Percentiles rank a stretch among this genome's conserved stretches.
Evolutionary conservation across 352 stramenopile species (phyloP).

Genomic region (Saprolegnia diclina): DNA sequence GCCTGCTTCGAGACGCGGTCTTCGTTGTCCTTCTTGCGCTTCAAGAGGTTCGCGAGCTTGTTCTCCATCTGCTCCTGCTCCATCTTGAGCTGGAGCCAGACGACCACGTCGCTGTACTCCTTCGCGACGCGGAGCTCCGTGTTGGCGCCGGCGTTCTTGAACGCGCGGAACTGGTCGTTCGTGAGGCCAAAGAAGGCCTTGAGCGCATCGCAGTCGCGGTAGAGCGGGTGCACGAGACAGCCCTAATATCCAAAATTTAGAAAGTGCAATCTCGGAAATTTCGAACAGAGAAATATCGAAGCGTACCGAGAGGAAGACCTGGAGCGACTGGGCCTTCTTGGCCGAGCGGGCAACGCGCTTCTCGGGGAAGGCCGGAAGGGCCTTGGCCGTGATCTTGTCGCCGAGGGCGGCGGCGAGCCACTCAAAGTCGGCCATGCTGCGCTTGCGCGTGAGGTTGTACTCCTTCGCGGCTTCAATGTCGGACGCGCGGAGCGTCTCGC

Average conservation of each 20-base stretch:
- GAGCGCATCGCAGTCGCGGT: conserved; percentile 69
- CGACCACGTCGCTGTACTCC: conserved; percentile 74
- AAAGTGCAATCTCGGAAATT: background rate
- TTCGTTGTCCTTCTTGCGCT: conserved; percentile 66
- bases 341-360: conserved; percentile 46
- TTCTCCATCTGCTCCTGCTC: conserved; percentile 79
- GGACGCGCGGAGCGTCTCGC: conserved; percentile 45
- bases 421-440: conserved; percentile 74
- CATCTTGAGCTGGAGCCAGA: conserved; percentile 70
- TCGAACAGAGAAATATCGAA: background rate
- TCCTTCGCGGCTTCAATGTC: conserved; percentile 56
- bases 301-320: conserved; percentile 48
- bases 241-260: conserved; percentile 38
- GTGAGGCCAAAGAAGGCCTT: conserved; percentile 80
- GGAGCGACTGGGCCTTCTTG: conserved; percentile 43
- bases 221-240: conserved; percentile 71
- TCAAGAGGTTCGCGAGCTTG: conserved; percentile 63
- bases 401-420: conserved; percentile 73
- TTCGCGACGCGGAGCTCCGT: conserved; percentile 74
- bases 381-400: conserved; percentile 73
- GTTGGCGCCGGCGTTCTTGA: conserved; percentile 52
- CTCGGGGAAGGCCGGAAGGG: conserved; percentile 72
- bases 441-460: conserved; percentile 64
- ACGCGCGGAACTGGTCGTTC: conserved; percentile 60
- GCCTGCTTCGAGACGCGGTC: conserved; percentile 57